These are phyloP conservation scores for Singerocomus inundabilis DNA, from an alignment of 1,284 basidiomycete species.

Conservation along the genomic window DNA sequence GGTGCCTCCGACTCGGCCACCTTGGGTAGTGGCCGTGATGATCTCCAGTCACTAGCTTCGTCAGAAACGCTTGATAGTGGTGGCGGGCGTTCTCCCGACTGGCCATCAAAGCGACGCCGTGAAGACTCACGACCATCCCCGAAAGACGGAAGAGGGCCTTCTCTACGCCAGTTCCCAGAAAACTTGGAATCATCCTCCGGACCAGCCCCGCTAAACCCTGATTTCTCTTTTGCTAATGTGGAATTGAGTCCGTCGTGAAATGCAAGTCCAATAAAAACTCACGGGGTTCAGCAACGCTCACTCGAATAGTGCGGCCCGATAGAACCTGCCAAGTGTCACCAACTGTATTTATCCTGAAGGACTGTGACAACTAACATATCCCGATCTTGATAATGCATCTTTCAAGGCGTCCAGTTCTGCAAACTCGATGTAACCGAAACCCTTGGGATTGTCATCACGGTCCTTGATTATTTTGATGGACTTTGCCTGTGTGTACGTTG, in stretches of 20 bases:
- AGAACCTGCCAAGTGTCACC: constrained; percentile 49
- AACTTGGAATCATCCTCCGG: constrained; percentile 72
- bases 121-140: constrained; percentile 54
- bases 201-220: constrained; percentile 48
- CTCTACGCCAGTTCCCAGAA: constrained; percentile 81
- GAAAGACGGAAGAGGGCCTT: constrained; percentile 78
- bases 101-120: constrained; percentile 62
- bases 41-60: constrained; percentile 67
- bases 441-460: constrained; percentile 90
- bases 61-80: constrained; percentile 51
- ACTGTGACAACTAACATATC: constrained; percentile 43
- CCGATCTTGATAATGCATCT: constrained; percentile 66
- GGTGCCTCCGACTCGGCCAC: constrained; percentile 47
- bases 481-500: constrained; percentile 54
- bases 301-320: constrained; percentile 78
- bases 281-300: constrained; percentile 96
- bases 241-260: constrained; percentile 5
- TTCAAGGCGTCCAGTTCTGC: constrained; percentile 80
- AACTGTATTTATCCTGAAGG: constrained; percentile 1
- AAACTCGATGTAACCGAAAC: constrained; percentile 98
- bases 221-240: constrained; percentile 68
- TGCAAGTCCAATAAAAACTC: constrained; percentile 36
- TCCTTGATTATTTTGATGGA: constrained; percentile 93
- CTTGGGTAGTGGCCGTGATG: constrained; percentile 49
- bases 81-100: constrained; percentile 41